These are phyloP conservation scores for Neoscytalidium dimidiatum DNA, from an alignment of 2,329 filamentous ascomycete genomes.

Conservation along the genomic window DNA sequence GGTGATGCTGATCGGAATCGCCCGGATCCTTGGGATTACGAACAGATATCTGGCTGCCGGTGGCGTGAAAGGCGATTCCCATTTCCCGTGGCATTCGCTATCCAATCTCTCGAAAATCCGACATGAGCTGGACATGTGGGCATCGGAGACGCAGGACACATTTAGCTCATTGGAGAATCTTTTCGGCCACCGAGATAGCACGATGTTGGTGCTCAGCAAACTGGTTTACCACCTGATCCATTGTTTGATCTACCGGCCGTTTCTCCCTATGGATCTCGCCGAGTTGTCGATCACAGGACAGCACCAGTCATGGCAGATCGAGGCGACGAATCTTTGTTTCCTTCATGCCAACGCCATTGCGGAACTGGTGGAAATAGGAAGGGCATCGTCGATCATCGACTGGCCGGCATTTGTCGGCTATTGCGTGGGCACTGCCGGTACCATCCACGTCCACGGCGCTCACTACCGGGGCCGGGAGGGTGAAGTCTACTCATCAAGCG, in stretches of 20 bases:
- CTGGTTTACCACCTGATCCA: slow-evolving; percentile 85
- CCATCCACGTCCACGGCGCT: slow-evolving; percentile 83
- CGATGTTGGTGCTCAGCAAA: slow-evolving; percentile 78
- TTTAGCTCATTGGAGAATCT: slow-evolving; percentile 75
- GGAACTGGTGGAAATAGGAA: slow-evolving; percentile 74
- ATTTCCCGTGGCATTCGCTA: slow-evolving; percentile 87
- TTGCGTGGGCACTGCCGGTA: slow-evolving; percentile 82
- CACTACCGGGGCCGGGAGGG: slow-evolving; percentile 70
- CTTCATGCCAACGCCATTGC: slow-evolving; percentile 85
- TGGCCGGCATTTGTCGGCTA: slow-evolving; percentile 88
- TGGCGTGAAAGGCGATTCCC: slow-evolving; percentile 84
- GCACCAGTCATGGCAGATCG: slow-evolving; percentile 90
- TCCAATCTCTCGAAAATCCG: slow-evolving; percentile 85
- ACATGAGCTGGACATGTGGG: slow-evolving; percentile 83
- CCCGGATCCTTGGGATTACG: slow-evolving; percentile 77
- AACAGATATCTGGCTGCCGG: slow-evolving; percentile 83
- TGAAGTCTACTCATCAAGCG: slow-evolving; percentile 63
- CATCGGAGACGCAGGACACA: slow-evolving; percentile 75
- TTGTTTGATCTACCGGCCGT: slow-evolving; percentile 83
- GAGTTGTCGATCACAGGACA: slow-evolving; percentile 79
- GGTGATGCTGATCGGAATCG: slow-evolving; percentile 82
- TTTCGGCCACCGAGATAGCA: slow-evolving; percentile 77
- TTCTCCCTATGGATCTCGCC: slow-evolving; percentile 79
- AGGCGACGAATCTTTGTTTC: slow-evolving; percentile 85
- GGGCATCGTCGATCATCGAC: slow-evolving; percentile 72